phyloP scores from a whole-genome alignment of 805 yeast genomes.

The Lipomyces orientalis region DNA sequence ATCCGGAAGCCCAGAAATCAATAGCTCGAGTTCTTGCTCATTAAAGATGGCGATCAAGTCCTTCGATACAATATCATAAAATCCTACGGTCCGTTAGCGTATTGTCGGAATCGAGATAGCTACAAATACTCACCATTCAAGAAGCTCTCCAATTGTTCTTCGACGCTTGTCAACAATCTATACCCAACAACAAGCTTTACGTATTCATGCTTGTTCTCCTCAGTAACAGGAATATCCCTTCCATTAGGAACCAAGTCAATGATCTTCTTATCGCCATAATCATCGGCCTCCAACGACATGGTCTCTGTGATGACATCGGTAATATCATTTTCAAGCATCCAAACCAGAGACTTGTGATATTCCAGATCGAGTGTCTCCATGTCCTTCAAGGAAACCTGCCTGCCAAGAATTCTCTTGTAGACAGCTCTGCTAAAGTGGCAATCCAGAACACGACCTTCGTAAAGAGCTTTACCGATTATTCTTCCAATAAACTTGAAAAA shows the following conservation, averaged over 20 bases:
- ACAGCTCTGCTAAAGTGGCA: slow-evolving; percentile 96
- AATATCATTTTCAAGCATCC: slow-evolving; percentile 97
- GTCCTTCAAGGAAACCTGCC: slow-evolving; percentile 83
- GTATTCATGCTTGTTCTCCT: slow-evolving; percentile 87
- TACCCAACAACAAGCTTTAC: slow-evolving; percentile 86
- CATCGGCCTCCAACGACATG: slow-evolving; percentile 90
- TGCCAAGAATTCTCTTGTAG: slow-evolving; percentile 82
- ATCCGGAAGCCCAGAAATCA: slow-evolving; percentile 94
- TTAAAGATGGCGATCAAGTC: slow-evolving; percentile 86
- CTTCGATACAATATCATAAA: slow-evolving; percentile 86
- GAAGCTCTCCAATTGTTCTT: slow-evolving; percentile 86
- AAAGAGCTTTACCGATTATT: slow-evolving; percentile 91
- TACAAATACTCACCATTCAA: slow-evolving; percentile 45
- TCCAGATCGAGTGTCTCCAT: slow-evolving; percentile 93
- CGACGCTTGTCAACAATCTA: slow-evolving; percentile 78
- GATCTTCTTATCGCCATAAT: slow-evolving; percentile 85
- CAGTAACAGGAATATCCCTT: slow-evolving; percentile 81
- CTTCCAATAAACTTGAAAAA: slow-evolving; percentile 95
- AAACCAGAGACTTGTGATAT: slow-evolving; percentile 85
- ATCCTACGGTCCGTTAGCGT: slow-evolving; percentile 58
- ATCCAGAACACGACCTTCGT: slow-evolving; percentile 82
- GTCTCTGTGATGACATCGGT: slow-evolving; percentile 95
- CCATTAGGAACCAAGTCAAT: slow-evolving; percentile 87
- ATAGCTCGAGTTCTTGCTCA: slow-evolving; percentile 91
- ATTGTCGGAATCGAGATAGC: not conserved